Evolutionary conservation across 1,284 basidiomycete species (phyloP), one percentile per base, ranked within the genome.

Genomic region (Anthracocystis panici-leucophaei): DNA sequence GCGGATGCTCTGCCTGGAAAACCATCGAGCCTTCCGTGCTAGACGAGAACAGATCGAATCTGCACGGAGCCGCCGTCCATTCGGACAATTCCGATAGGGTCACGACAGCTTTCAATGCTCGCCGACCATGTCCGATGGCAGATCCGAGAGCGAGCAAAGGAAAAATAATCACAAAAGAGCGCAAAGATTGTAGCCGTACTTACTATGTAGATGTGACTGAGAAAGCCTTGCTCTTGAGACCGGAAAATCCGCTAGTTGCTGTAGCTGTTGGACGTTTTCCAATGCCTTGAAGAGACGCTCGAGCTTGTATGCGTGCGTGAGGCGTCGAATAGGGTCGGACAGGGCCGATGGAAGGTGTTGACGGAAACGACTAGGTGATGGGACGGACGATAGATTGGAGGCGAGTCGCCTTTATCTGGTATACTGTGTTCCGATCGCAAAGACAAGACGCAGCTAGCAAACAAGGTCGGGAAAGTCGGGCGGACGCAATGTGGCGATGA

Each of bases 361-460:
- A 27, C 6, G 40, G 40, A 33, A 11, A 27, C 31, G 21, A 40
- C 27, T 27, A 58, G 48, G 20, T 51, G 57, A 59, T 59, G 57
- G 57, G 5, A 14, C 23, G 11, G 51, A 61, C n/a, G 51, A 40
- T 60, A 33, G 23, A 51, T 14, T 20, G 11, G 29, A 42, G 20
- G 40, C 18, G 14, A 44, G n/a, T 46, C 23, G 35, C 50, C 33
- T 40, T 38, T 38, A 40, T 23, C 18, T 38, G 35, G 33, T 10
- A 21, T 14, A 35, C 21, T 1, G 14, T 38, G 35, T 38, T 38
- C 12, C 35, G 35, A 38, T 38, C 35, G 35, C 35, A 38, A 16
- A 16, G 35, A 5, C 12, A 16, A 16, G 35, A 5, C 12, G 35
- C 35, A 38, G 35, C 12, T 14, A 38, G 35, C 14, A 52, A 25